Evolutionary conservation across 1,139 yeast genomes (phyloP), one percentile per base, ranked within the genome.

Genomic region (Sugiyamaella paludigena): DNA sequence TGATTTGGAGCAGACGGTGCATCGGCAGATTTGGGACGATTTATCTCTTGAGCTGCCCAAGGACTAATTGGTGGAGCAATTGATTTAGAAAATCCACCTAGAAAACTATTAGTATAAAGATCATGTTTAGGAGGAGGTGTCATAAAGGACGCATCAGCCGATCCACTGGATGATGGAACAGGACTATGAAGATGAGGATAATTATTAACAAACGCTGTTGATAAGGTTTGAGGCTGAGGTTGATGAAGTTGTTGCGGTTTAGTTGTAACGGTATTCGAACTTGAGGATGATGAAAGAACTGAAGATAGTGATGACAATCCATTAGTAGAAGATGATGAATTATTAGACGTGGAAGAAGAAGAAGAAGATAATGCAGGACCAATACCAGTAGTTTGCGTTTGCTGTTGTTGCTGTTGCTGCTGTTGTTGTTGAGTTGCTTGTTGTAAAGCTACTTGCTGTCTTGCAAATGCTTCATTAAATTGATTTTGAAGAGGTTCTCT

Each of bases 1-100:
- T 26, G 28, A 46, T 15, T 41, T 12, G 26, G 43, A 4, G 43
- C 46, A 7, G 50, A 42, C 4, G 49, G 45, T 5, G 40, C 48
- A 28, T 48, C 60, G 4, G 66, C 66, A 3, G 63, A 58, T 43
- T 60, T 61, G 10, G 67, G 67, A 5, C 67, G 58, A 43, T 53
- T 53, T 42, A 62, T 62, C 38, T 57, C 63, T 41, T 45, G 57
- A 8, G 58, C 50, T 3, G 58, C 50, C 62, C 62, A 58, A 7
- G 62, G 62, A 12, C 60, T 53, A 11, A 48, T 36, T 3, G 55
- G 55, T 19, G 55, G 52, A 6, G 47, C 53, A 16, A 52, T 52
- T 15, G 55, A 36, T 29, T 50, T 48, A 28, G 47, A 29, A 47
- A 50, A 45, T 41, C 45, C 13, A 33, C 47, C 40, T 31, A 45